Conservation (phyloP, 202 grass and related monocot genomes). For the Carex arenaria region DNA sequence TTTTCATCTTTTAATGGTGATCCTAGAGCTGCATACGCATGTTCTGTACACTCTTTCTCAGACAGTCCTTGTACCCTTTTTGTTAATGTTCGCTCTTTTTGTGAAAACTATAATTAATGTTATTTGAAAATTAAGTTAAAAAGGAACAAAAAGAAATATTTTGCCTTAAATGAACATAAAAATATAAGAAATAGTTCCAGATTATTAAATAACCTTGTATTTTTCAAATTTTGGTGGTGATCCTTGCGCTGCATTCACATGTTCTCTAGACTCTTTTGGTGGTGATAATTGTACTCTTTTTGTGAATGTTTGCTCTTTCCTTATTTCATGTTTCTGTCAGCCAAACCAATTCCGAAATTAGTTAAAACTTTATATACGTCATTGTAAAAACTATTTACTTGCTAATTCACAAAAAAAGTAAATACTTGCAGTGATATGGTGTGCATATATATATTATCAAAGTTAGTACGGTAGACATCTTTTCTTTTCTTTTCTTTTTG, state of each 20-base stretch:
- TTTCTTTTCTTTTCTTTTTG: neutral
- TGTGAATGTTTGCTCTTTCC: constrained; percentile 19
- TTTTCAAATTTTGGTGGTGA: constrained; percentile 9
- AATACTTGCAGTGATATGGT: neutral
- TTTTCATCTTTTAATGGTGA: too few species aligned
- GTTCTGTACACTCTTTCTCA: too few species aligned
- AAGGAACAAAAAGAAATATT: too few species aligned
- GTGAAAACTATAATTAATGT: too few species aligned
- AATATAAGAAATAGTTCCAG: neutral
- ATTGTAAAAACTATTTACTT: neutral
- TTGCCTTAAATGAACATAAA: neutral
- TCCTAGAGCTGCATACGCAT: too few species aligned
- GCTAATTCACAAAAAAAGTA: neutral
- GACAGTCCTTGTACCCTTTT: too few species aligned
- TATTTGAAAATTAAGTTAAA: too few species aligned
- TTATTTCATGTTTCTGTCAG: constrained; percentile 2
- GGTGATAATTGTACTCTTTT: constrained; percentile 10
- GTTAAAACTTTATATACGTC: neutral
- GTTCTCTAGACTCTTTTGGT: neutral
- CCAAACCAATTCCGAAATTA: neutral
- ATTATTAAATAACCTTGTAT: neutral
- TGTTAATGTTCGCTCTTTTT: too few species aligned
- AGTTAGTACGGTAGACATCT: neutral
- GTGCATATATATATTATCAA: neutral
- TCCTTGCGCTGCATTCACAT: neutral